Evolutionary conservation across 306 rosid genomes (phyloP), one percentile per base, ranked within the genome.

Genomic region (Hylodesmum podocarpum): DNA sequence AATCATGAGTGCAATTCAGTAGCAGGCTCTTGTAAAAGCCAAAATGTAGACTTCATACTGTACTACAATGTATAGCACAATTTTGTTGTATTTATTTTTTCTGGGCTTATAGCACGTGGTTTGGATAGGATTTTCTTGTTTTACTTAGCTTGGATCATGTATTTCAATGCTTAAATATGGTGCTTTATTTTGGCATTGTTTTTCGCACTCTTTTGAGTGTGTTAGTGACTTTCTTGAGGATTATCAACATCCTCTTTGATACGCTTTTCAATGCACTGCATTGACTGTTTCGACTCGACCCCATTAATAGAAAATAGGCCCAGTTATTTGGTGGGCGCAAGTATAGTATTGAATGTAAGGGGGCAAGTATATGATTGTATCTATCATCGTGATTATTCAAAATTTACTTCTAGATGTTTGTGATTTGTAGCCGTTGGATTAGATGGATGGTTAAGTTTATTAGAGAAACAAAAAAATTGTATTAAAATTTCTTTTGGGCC

Each of bases 1-100:
- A 40, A 51, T 36, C 33, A 27, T 28, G 36, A 33, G 66, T 24
- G 66, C 71, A 69, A 63, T 76, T 78, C 62, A 33, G 40, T 28
- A 6, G 34, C 34, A 53, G 34, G 29, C 54, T 31, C 28, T 63
- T 61, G 36, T 41, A 46, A 40, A 19, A 66, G 68, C 19, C 7
- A 36, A 47, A 37, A 33, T 68, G 43, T 69, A 49, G 78, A 24
- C 54, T 72, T 49, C 28, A 33, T 57, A 54, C 63, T 69, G 39
- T 9, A 53, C 13, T 55, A 29, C 49, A 70, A 39, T 73, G 80
- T 61, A 29, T 49, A 73, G 50, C 28, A 41, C 27, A 41, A 36
- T 21, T 40, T 49, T 47, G 51, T 10, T 10, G n/a, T 46, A 3
- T 68, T 6, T 44, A 0, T 34, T 29, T 75, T 12, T 59, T 19